Evolutionary conservation across 768 basidiomycete genomes (phyloP), one percentile per base, ranked within the genome.

Genomic region (Pleurotus sapidus): DNA sequence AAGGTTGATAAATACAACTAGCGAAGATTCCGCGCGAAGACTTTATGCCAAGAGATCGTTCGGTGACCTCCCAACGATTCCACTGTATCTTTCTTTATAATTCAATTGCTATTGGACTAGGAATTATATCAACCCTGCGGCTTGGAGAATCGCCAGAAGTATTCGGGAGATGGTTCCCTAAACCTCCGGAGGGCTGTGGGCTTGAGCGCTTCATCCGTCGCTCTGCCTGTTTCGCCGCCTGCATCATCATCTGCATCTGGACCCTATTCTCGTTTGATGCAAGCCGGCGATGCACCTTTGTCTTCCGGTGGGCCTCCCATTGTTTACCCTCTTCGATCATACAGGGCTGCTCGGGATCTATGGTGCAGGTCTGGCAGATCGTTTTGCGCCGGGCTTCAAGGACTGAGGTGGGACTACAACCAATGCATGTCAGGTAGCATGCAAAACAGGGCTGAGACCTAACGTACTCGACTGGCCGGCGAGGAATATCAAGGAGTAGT

Each of bases 341-440:
- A 76, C 89, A 80, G 12, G 91, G 91, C 23, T 77, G 74, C 18
- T 77, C 69, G 2, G 75, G 63, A 55, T 89, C 73, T 3, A 66
- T 56, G 7, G 91, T 91, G 63, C 91, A 94, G 8, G 78, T 67
- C 2, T 77, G 64, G 67, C 91, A 94, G 3, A 83, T 70, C 5
- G 79, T 65, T 61, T 85, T 86, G 56, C 74, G 81, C 49, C 84
- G 80, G 1, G 83, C 82, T 46, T 72, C 67, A 3, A 92, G 70
- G 15, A 83, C 72, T 3, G 78, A 77, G 1, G 70, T 69, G 2
- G 90, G 89, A 60, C 91, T 93, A 56, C 53, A 59, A 40, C 25
- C 20, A 18, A 23, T 30, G 23, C 57, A 51, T 60, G 47, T 30
- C 37, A 37, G 15, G 51, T 18, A n/a, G 37, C 5, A 39, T 15